These are phyloP conservation scores for Aspergillus candidus DNA, from an alignment of 2,329 filamentous ascomycete species.

Conservation along the genomic window DNA sequence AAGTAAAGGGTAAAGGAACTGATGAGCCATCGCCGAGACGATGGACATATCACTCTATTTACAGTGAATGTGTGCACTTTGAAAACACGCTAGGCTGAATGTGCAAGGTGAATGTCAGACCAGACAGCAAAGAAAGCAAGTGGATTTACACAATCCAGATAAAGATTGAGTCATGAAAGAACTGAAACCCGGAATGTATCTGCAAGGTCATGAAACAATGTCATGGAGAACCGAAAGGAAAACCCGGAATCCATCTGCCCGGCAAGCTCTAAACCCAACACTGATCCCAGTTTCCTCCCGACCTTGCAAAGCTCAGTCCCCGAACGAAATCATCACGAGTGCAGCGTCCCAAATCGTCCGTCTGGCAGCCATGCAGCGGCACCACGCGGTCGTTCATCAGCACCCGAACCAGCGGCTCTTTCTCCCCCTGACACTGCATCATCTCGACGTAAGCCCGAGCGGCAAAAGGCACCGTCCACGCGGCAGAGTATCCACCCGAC, in stretches of 20 bases:
- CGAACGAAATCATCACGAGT: constrained; percentile 63
- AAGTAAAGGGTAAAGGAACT: not conserved
- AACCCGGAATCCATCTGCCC: not conserved
- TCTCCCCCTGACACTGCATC: constrained; percentile 55
- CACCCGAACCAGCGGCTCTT: constrained; percentile 68
- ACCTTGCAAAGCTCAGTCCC: constrained; percentile 65
- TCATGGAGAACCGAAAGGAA: not conserved
- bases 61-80: too few species aligned
- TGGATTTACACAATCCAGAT: too few species aligned
- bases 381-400: constrained; percentile 80
- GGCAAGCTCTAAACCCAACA: constrained; percentile 43
- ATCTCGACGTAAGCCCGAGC: constrained; percentile 82
- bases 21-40: too few species aligned
- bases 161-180: too few species aligned
- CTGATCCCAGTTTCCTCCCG: constrained; percentile 65
- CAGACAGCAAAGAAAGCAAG: too few species aligned
- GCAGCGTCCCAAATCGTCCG: constrained; percentile 66
- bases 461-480: constrained; percentile 77
- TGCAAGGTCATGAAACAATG: not conserved
- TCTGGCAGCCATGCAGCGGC: constrained; percentile 62
- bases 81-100: too few species aligned
- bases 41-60: too few species aligned
- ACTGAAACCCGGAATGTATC: too few species aligned
- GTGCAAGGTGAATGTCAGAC: too few species aligned
- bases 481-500: constrained; percentile 63